Conservation (phyloP, 352 stramenopile species). For the Saprolegnia diclina region DNA sequence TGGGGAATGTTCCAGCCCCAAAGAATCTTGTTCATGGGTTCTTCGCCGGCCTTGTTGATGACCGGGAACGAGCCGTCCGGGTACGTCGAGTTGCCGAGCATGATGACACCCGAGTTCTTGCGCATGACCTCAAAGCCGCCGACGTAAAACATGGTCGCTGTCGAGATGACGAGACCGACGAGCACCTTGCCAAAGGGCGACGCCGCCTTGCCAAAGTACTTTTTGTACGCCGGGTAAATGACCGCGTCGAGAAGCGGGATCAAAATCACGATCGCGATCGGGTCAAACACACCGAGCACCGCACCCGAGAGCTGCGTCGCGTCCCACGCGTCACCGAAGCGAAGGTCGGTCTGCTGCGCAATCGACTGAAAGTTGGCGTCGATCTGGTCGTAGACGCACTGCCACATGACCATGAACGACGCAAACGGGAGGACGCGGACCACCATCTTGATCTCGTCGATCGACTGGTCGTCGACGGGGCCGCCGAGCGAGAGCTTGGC, state of each 20-base stretch:
- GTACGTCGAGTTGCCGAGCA: slow-evolving; percentile 27
- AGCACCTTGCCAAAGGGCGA: slow-evolving; percentile 79
- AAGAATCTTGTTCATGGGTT: slow-evolving; percentile 79
- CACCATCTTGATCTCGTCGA: slow-evolving; percentile 83
- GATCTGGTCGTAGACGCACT: slow-evolving; percentile 80
- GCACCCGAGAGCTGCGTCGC: slow-evolving; percentile 62
- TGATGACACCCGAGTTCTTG: slow-evolving; percentile 42
- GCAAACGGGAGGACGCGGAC: slow-evolving; percentile 79
- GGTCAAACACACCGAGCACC: slow-evolving; percentile 81
- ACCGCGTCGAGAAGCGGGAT: slow-evolving; percentile 68
- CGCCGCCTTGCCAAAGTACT: slow-evolving; percentile 45
- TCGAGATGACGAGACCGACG: slow-evolving; percentile 62
- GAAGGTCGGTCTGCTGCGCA: slow-evolving; percentile 75
- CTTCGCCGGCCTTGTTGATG: slow-evolving; percentile 44
- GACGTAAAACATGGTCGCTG: slow-evolving; percentile 80
- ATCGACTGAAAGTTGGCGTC: slow-evolving; percentile 87
- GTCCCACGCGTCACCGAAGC: slow-evolving; percentile 34
- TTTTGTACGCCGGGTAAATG: slow-evolving; percentile 64
- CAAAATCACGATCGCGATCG: slow-evolving; percentile 73
- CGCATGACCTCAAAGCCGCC: slow-evolving; percentile 77
- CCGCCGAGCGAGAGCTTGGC: slow-evolving; percentile 24
- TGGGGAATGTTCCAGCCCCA: slow-evolving; percentile 78
- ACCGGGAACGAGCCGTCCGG: slow-evolving; percentile 29
- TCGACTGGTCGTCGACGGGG: slow-evolving; percentile 71
- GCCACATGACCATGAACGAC: slow-evolving; percentile 87